phyloP scores from a whole-genome alignment of 129 eudicot genomes.

The Daucus carota region DH1_v3.0 NC_030385.2:33874501-33875000 shows the following conservation, averaged over 20 bases:
- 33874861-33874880: conserved; percentile 15
- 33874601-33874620: too few relatives aligned
- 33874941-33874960: conserved; percentile 94
- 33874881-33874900: conserved; percentile 79
- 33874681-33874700: conserved; percentile 90
- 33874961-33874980: conserved; percentile 95
- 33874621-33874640: not conserved
- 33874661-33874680: conserved; percentile 91
- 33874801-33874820: not conserved
- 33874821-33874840: not conserved
- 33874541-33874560: conserved; percentile 98
- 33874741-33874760: conserved; percentile 81
- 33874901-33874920: conserved; percentile 62
- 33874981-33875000: conserved; percentile 87
- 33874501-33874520: conserved; percentile 74
- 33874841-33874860: not conserved
- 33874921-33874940: conserved; percentile 75
- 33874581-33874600: conserved; percentile 1
- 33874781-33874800: conserved; percentile 24
- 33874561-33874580: conserved; percentile 28
- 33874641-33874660: conserved; percentile 77
- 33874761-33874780: conserved; percentile 56
- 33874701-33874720: conserved; percentile 70
- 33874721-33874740: conserved; percentile 99
- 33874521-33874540: conserved; percentile 76